Percentiles rank a stretch among this genome's conserved stretches.
phyloP scores from a whole-genome alignment of 139 green algal species.

The Chlamydomonas sphaeroides region DNA sequence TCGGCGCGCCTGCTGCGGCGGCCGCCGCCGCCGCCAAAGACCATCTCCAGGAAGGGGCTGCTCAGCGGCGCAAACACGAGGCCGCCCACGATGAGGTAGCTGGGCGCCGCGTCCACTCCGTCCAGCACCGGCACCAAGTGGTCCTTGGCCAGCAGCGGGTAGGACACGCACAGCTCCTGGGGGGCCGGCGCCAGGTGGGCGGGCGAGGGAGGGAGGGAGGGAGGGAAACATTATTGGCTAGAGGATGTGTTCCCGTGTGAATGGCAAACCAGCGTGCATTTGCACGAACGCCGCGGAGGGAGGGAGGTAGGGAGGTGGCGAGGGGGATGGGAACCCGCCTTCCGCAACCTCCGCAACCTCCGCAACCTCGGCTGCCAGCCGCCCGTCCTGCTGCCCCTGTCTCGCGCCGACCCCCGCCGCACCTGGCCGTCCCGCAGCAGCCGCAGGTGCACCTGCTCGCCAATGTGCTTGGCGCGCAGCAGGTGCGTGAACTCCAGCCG shows the following conservation, averaged over 20 bases:
- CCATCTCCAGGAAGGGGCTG: slow-evolving; percentile 74
- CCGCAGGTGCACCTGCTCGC: slow-evolving; percentile 60
- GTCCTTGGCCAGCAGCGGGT: slow-evolving; percentile 59
- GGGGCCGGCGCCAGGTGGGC: too few species aligned
- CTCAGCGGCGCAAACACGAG: slow-evolving; percentile 76
- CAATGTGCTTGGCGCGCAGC: slow-evolving; percentile 69
- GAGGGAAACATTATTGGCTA: too few species aligned
- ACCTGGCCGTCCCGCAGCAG: slow-evolving; percentile 65
- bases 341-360: too few species aligned
- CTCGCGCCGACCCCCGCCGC: too few species aligned
- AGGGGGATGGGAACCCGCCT: too few species aligned
- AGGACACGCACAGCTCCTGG: slow-evolving; percentile 61
- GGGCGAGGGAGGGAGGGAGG: too few species aligned
- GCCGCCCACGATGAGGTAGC: slow-evolving; percentile 76
- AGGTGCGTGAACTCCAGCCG: slow-evolving; percentile 70
- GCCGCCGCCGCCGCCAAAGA: slow-evolving; percentile 56
- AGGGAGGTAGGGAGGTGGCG: too few species aligned
- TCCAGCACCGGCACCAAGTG: slow-evolving; percentile 78
- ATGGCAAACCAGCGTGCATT: too few species aligned
- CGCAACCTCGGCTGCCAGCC: too few species aligned
- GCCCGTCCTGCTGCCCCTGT: too few species aligned
- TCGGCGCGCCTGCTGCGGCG: slow-evolving; percentile 31
- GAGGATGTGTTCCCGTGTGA: too few species aligned
- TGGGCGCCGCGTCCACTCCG: slow-evolving; percentile 74
- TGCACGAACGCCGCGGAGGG: too few species aligned